Evolutionary conservation across 805 yeast species (phyloP), one percentile per base, ranked within the genome.

Genomic region (Metschnikowia dekortorum): DNA sequence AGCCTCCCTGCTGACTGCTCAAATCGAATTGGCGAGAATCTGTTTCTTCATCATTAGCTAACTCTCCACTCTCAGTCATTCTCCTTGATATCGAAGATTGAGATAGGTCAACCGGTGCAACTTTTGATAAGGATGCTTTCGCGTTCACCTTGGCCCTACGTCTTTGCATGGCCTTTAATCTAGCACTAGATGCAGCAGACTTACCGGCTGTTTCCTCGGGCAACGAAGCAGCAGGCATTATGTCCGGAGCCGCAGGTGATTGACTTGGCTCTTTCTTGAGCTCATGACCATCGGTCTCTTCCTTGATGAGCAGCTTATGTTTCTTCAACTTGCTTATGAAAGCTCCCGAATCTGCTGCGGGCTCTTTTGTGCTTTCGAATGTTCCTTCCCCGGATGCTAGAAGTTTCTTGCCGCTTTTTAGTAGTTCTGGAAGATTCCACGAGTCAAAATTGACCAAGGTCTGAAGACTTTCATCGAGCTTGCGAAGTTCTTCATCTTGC

Each of bases 111-210:
- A 86, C 82, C 0, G 86, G 80, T 39, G 67, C 63, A 4, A 66
- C 63, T 58, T 75, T 79, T 22, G 66, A 66, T 6, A 76, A 67
- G 8, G 72, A 70, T 8, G 78, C 67, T 57, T 80, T 82, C 1
- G 88, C 87, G 54, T 76, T 80, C 47, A 81, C 83, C 63, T 87
- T 89, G 4, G 96, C 94, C 62, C 85, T 84, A 61, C 98, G 79
- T 60, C 87, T 86, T n/a, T 96, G 96, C 88, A 92, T 82, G 1
- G 97, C 98, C 53, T 89, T 80, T 76, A 90, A 79, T 65, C 97
- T 81, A 0, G 96, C 91, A 45, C 86, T 84, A 38, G 80, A 55
- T 51, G 76, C 65, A 1, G 68, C 41, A 2, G 61, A 51, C 29
- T 56, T 54, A 59, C 50, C 64, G 60, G 51, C 59, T 54, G 44